Base-by-base conservation (phyloP, 371 early-diverging fungal genomes). In the Capillidium rhysosporum region DNA sequence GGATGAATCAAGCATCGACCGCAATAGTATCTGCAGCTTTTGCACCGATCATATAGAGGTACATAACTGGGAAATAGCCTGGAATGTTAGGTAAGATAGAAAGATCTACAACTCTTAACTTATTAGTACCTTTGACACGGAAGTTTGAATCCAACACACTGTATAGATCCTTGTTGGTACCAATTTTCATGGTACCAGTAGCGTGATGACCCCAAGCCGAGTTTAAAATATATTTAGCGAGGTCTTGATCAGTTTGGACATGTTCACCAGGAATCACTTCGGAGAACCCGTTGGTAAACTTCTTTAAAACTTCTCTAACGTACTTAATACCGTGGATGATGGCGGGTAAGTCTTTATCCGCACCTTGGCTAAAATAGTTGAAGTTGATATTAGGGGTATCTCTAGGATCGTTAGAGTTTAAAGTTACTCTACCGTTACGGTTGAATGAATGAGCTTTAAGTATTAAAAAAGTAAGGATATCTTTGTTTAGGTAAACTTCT, bases 61-160 rank as follows among this genome's bases (percentile, higher is more conserved):
- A 39, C 1, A 52, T 20, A 1, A 52, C 52, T 2, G 52, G 52
- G 52, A 52, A 52, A 20, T 52, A 52, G 12, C 43, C 52, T 5
- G 56, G 59, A 52, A 55, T 47, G 31, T 46, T 29, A 8, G 71
- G 71, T 18, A 67, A 65, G 40, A 70, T 58, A 1, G 65, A 65
- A 9, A 67, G 62, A 52, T 70, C 71, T 2, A 67, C 60, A 1
- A 70, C 61, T 16, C 71, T 58, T 30, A 70, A 59, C 29, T 61
- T 57, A 1, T 61, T 52, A 12, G 61, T 55, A 16, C 66, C 67
- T 12, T 64, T 58, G 16, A 70, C 69, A 28, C 57, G 51, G 34
- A 70, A 57, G 21, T 62, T 60, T n/a, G 56, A 39, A 56, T 66
- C 52, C 4, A 52, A 26, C 1, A 52, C 52, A 3, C 63, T 65